Evolutionary conservation across 768 basidiomycete genomes (phyloP).

Genomic region (Sarcomyxa edulis): DNA sequence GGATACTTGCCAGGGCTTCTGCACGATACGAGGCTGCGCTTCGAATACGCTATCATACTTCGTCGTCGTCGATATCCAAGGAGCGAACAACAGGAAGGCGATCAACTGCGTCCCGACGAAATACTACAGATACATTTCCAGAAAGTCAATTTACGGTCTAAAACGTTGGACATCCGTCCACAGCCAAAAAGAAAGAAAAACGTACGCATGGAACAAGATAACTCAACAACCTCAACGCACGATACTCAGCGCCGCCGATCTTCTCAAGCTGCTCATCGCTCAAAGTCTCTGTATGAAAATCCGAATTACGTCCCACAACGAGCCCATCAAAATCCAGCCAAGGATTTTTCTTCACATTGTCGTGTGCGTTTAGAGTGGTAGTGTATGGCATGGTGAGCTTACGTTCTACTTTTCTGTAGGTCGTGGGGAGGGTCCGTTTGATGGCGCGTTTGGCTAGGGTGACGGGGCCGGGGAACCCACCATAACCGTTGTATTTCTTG

Average conservation of each 20-base stretch:
- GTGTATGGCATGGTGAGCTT: slow-evolving; percentile 48
- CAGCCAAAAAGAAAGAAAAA: slow-evolving; percentile 3
- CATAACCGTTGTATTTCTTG: slow-evolving; percentile 33
- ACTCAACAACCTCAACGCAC: slow-evolving; percentile 49
- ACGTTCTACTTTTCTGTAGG: slow-evolving; percentile 37
- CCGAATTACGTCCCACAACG: slow-evolving; percentile 54
- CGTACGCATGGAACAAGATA: slow-evolving; percentile 43
- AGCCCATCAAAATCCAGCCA: slow-evolving; percentile 41
- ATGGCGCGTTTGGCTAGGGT: slow-evolving; percentile 32
- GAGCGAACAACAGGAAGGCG: slow-evolving; percentile 52
- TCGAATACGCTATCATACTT: slow-evolving; percentile 44
- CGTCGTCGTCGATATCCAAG: slow-evolving; percentile 45
- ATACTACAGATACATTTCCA: slow-evolving; percentile 61
- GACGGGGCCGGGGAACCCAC: slow-evolving; percentile 44
- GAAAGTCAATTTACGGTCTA: slow-evolving; percentile 14
- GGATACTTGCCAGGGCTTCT: slow-evolving; percentile 51
- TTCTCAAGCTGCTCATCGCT: slow-evolving; percentile 65
- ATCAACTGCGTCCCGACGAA: slow-evolving; percentile 54
- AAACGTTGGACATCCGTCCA: background rate
- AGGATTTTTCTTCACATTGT: slow-evolving; percentile 14
- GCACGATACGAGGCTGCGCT: slow-evolving; percentile 43
- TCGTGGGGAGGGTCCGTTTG: slow-evolving; percentile 33
- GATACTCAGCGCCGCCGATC: slow-evolving; percentile 73
- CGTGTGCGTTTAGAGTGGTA: slow-evolving; percentile 30
- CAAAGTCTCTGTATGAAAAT: slow-evolving; percentile 47